Evolutionary conservation across 176 grass and related monocot species (phyloP).

Genomic region (Raddia guianensis): DNA sequence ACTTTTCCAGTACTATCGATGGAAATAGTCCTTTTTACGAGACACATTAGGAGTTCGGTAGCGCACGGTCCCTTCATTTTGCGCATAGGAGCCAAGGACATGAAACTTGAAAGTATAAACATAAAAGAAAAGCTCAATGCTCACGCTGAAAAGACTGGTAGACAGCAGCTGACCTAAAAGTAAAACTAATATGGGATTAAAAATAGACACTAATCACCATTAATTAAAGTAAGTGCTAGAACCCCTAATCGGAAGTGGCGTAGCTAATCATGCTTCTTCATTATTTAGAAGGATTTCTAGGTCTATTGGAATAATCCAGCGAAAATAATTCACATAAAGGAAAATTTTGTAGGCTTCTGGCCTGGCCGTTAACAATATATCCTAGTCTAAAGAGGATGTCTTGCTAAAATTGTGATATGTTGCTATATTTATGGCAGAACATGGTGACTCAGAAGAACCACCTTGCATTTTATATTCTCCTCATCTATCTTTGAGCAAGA

Average conservation of each 20-base stretch:
- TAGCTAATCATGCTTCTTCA: neutral
- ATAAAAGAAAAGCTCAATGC: neutral
- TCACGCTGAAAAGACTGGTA: neutral
- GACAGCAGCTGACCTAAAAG: constrained; percentile 4
- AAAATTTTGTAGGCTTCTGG: neutral
- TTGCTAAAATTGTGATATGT: neutral
- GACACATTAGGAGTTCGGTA: neutral
- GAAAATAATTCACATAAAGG: constrained; percentile 3
- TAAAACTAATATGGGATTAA: neutral
- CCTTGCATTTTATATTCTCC: neutral
- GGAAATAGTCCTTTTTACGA: neutral
- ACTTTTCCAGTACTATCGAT: neutral
- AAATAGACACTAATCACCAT: neutral
- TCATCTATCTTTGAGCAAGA: neutral
- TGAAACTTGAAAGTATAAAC: constrained; percentile 18
- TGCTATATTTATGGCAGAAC: neutral
- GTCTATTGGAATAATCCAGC: neutral
- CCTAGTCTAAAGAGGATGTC: neutral
- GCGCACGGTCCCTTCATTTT: neutral
- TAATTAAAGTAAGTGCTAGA: neutral
- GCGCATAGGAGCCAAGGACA: constrained; percentile 2
- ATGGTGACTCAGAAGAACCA: neutral
- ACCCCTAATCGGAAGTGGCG: neutral
- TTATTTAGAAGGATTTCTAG: neutral
- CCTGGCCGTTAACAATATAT: neutral